Percentiles rank a stretch among this genome's conserved stretches.
These are phyloP conservation scores for Geosmithia putterillii DNA, from an alignment of 2,329 filamentous ascomycete genomes.

Conservation along the genomic window DNA sequence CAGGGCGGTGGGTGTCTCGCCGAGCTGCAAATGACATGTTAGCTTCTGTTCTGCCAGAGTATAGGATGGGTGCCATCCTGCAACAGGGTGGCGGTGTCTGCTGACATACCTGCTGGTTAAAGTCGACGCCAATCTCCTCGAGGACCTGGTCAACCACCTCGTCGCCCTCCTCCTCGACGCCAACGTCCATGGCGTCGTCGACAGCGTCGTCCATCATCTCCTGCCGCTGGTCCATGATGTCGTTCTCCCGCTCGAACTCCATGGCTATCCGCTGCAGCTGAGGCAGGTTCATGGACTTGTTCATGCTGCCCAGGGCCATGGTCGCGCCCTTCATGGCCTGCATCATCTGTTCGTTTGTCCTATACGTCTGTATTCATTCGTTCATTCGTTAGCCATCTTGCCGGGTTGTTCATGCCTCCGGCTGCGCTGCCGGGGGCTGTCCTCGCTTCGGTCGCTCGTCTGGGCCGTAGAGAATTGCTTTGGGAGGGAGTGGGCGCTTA, in stretches of 20 bases:
- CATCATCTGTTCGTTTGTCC: constrained; percentile 99
- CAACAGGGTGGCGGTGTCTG: no score
- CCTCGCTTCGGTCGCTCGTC: no score
- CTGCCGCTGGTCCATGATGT: constrained; percentile 97
- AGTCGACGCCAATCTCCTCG: constrained; percentile 91
- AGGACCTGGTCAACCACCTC: constrained; percentile 94
- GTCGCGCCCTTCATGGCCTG: constrained; percentile 98
- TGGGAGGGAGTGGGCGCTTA: constrained; percentile 22
- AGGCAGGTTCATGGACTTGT: constrained; percentile 92
- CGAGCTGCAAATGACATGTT: constrained; percentile 48
- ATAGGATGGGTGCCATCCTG: not conserved
- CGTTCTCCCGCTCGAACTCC: constrained; percentile 98
- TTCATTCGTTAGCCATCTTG: not conserved
- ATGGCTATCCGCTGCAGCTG: constrained; percentile 92
- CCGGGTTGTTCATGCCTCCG: not conserved
- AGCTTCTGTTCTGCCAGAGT: not conserved
- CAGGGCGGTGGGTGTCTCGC: constrained; percentile 78
- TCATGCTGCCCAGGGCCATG: constrained; percentile 88
- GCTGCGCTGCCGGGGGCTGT: not conserved
- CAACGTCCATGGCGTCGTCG: constrained; percentile 86
- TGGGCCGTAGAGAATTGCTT: no score
- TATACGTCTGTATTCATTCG: constrained; percentile 56
- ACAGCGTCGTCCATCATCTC: constrained; percentile 99
- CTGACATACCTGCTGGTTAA: constrained; percentile 67
- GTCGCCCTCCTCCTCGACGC: constrained; percentile 87